Evolutionary conservation across 2,329 filamentous ascomycete genomes (phyloP), one percentile per base, ranked within the genome.

Genomic region (Sclerotinia glacialis): DNA sequence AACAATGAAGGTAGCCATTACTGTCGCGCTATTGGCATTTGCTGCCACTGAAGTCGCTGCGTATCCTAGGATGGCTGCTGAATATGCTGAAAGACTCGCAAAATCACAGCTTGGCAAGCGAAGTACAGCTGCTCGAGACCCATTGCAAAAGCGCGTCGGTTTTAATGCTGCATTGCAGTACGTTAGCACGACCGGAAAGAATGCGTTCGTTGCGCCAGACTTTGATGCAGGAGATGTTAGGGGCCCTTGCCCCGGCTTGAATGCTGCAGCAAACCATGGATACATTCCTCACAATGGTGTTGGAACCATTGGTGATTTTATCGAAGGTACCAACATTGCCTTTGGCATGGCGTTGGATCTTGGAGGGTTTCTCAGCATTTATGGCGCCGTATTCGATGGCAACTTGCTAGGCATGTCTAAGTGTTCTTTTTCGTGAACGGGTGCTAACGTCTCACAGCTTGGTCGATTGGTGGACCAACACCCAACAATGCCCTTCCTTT

Each of bases 261-360:
- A 80, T 71, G 77, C 78, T 7, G 67, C 79, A 23, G 78, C 78
- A 61, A 80, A 79, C 58, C 78, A 80, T 71, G 76, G 73, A n/a
- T 79, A 79, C 61, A 77, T 79, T 34, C 74, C 75, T 16, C 77
- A 74, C 18, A 74, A 76, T 68, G 78, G 78, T 23, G 71, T 79
- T 46, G 54, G 42, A 26, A 40, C 63, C 21, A 68, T 74, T n/a
- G 49, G 52, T 18, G 68, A 75, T 52, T 77, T 77, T 16, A 75
- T 79, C 49, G 61, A 72, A 9, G 77, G 76, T 18, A 71, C 69
- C 11, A 66, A 62, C 28, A 26, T 3, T n/a, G 56, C 42, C 26
- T 62, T 5, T 21, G 64, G 64, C 31, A 66, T 66, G 64, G 28
- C 44, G 34, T 58, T 58, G 14, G 64, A 66, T 8, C 37, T 66